Evolutionary conservation across 202 grass and related monocot genomes (phyloP), one percentile per base, ranked within the genome.

Genomic region (Schoenoplectus triqueter): DNA sequence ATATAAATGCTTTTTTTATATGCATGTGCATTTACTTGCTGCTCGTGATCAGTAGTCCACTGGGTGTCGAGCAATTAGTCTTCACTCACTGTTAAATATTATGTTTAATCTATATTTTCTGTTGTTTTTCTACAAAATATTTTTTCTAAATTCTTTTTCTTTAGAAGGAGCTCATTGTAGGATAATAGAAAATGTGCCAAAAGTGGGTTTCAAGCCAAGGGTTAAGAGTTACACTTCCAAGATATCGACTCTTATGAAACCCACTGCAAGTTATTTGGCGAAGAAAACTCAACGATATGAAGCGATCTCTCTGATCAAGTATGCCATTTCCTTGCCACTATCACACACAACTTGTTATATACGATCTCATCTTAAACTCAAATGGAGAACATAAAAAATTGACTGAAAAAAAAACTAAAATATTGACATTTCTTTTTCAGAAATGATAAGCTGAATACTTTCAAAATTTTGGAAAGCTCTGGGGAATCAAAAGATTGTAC

Each of bases 231-330:
- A 61, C 88, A 83, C 88, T 49, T 85, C 41, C 4, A 96, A 68
- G 88, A 67, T 56, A 47, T 99, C 96, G 61, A 96, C 93, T 54
- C 71, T 99, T 55, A 94, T 99, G 96, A 99, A 92, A 70, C 93
- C 91, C 74, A 99, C 96, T 72, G 93, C 86, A 21, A 88, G 96
- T 82, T 93, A 99, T 78, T 70, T 99, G 72, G 96, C 96, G 0
- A 96, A 89, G 86, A 90, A 96, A 92, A 91, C 84, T 70, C 88
- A 44, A 45, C 73, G 73, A 75, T 21, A 47, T 6, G 80, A 87
- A 86, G 7, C 50, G 46, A 89, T 86, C 63, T 84, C 75, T 77
- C 2, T 52, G 18, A 84, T 60, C 4, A 68, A 55, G 96, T 99
- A 89, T 67, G 89, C 89, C 55, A 63, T 62, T 56, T 20, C 51